A percentile compares a stretch with the other conserved stretches of the same genome.
These are phyloP conservation scores for Fusarium luffae DNA, from an alignment of 2,329 filamentous ascomycete genomes.

Conservation along the genomic window DNA sequence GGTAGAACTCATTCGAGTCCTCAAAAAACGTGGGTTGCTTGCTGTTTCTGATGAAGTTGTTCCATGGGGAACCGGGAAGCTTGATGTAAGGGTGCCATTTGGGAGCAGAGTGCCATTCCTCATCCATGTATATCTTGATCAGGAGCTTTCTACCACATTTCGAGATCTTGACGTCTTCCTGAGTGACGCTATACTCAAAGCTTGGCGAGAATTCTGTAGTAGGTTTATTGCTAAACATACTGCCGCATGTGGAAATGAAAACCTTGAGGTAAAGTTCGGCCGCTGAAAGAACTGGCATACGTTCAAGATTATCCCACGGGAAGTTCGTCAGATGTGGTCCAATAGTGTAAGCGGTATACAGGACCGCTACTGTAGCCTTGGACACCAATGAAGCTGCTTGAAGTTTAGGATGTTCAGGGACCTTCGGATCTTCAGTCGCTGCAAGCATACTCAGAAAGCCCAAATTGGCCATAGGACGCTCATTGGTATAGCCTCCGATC, in stretches of 20 bases:
- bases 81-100: conserved; percentile 37
- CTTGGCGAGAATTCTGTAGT: neutral
- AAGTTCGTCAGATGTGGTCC: conserved; percentile 19
- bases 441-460: conserved; percentile 44
- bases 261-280: conserved; percentile 12
- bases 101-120: conserved; percentile 23
- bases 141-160: conserved; percentile 31
- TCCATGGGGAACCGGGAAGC: conserved; percentile 41
- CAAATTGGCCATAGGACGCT: conserved; percentile 33
- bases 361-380: conserved; percentile 31
- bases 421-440: conserved; percentile 17
- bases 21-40: conserved; percentile 4
- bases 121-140: conserved; percentile 16
- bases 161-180: conserved; percentile 34
- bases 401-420: conserved; percentile 32
- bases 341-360: conserved; percentile 39
- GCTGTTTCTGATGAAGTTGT: conserved; percentile 40
- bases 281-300: neutral
- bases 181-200: conserved; percentile 38
- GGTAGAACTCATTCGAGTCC: neutral
- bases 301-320: conserved; percentile 2
- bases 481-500: neutral
- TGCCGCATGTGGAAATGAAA: conserved; percentile 1
- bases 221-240: neutral
- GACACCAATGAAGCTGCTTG: conserved; percentile 29